A percentile compares a stretch with the other conserved stretches of the same genome.
Conservation (phyloP, 2,329 filamentous ascomycete species). For the Paracorniculantispora psalliotae region DNA sequence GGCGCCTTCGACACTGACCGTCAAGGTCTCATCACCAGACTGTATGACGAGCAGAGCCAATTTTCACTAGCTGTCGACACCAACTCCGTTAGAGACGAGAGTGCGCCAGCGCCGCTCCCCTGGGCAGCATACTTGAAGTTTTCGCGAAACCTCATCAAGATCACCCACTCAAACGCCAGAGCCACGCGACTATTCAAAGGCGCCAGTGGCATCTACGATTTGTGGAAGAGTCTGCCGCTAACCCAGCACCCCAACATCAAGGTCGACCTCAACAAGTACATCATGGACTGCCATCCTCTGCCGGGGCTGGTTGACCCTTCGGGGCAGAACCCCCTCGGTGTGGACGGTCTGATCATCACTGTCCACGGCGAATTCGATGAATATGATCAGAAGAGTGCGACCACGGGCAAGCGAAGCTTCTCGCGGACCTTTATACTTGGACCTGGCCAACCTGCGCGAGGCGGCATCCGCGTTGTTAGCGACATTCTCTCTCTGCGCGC, state of each 20-base stretch:
- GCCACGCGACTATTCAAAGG: slow-evolving; percentile 64
- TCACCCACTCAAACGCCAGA: slow-evolving; percentile 55
- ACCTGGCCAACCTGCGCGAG: slow-evolving; percentile 60
- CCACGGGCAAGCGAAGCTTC: slow-evolving; percentile 67
- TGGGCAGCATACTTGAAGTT: slow-evolving; percentile 74
- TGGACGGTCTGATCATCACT: slow-evolving; percentile 71
- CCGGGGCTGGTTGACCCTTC: slow-evolving; percentile 66
- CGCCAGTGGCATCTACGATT: slow-evolving; percentile 55
- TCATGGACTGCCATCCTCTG: slow-evolving; percentile 75
- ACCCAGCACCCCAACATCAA: slow-evolving; percentile 71
- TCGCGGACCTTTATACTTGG: slow-evolving; percentile 76
- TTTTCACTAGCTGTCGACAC: slow-evolving; percentile 75
- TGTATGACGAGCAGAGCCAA: slow-evolving; percentile 70
- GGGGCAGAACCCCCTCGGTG: slow-evolving; percentile 58
- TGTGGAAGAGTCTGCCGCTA: slow-evolving; percentile 65
- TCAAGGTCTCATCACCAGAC: slow-evolving; percentile 53
- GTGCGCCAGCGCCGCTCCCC: slow-evolving; percentile 41
- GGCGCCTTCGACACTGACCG: slow-evolving; percentile 69
- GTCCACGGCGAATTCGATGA: slow-evolving; percentile 86
- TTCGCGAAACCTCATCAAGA: slow-evolving; percentile 71
- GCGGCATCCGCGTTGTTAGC: slow-evolving; percentile 68
- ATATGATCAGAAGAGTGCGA: slow-evolving; percentile 50
- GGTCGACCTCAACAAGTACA: slow-evolving; percentile 65
- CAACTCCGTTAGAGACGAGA: slow-evolving; percentile 44
- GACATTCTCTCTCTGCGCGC: slow-evolving; percentile 72